phyloP scores from a whole-genome alignment of 1,284 basidiomycete species.

The Ceratobasidium sp. region DNA sequence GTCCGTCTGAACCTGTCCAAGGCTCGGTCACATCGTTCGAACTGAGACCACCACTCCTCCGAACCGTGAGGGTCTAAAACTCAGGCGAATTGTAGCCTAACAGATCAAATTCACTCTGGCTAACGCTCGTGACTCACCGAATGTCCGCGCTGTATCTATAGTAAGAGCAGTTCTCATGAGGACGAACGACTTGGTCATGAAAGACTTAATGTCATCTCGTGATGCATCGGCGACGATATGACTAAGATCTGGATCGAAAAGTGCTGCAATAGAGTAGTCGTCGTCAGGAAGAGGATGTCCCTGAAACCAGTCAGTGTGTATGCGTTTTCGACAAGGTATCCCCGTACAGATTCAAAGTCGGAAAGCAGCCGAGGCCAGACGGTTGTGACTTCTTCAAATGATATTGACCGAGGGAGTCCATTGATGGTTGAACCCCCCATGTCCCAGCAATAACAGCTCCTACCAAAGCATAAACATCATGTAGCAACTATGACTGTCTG shows the following conservation, averaged over 20 bases:
- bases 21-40: slow-evolving; percentile 10
- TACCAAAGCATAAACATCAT: neutral
- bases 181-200: slow-evolving; percentile 1
- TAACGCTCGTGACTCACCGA: neutral
- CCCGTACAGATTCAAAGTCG: slow-evolving; percentile 11
- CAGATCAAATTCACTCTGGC: too few relatives aligned
- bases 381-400: slow-evolving; percentile 4
- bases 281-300: neutral
- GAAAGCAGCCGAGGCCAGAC: slow-evolving; percentile 15
- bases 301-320: neutral
- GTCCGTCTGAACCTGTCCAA: neutral
- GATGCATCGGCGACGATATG: slow-evolving; percentile 2
- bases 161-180: neutral
- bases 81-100: neutral
- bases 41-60: slow-evolving; percentile 22
- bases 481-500: neutral
- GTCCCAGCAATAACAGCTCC: slow-evolving; percentile 7
- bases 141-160: neutral
- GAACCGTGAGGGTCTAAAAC: slow-evolving; percentile 7
- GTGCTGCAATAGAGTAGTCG: slow-evolving; percentile 14
- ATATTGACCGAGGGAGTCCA: slow-evolving; percentile 6
- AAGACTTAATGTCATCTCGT: slow-evolving; percentile 5
- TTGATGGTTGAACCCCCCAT: neutral
- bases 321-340: neutral
- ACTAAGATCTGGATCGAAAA: slow-evolving; percentile 1